Percentiles rank a stretch among this genome's conserved stretches.
These are phyloP conservation scores for Nepenthes alata DNA, from an alignment of 179 eudicot species.

Conservation along the genomic window DNA sequence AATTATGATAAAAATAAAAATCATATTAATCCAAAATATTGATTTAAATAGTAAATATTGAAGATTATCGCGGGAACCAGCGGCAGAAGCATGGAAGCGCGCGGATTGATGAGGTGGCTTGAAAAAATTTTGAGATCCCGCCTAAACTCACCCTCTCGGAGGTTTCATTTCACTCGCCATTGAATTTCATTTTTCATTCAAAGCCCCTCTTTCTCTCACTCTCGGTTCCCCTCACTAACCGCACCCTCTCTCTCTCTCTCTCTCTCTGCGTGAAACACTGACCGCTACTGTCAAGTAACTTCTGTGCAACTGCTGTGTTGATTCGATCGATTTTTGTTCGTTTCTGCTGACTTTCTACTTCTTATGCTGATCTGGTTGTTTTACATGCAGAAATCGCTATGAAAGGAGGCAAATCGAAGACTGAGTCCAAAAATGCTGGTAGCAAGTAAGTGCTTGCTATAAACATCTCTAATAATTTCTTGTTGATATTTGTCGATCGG, in stretches of 20 bases:
- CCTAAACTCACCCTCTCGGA: not conserved
- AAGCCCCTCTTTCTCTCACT: not conserved
- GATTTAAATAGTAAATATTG: no score
- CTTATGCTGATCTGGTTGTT: not conserved
- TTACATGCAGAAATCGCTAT: not conserved
- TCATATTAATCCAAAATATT: no score
- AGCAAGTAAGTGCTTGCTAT: not conserved
- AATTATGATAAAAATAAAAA: no score
- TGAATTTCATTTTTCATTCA: not conserved
- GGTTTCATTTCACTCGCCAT: not conserved
- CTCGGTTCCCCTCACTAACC: not conserved
- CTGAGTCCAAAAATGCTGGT: not conserved
- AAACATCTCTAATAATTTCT: not conserved
- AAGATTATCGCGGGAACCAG: no score
- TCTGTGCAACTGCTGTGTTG: not conserved
- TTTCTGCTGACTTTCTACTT: not conserved
- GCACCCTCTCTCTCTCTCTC: not conserved
- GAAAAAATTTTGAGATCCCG: not conserved
- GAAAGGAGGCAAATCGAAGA: slow-evolving; percentile 1
- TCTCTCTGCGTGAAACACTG: slow-evolving; percentile 1
- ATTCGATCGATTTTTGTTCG: not conserved
- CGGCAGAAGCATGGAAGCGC: not conserved
- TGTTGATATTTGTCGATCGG: not conserved
- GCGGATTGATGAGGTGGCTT: not conserved
- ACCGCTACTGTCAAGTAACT: not conserved